Base-by-base conservation (phyloP, 2,329 filamentous ascomycete genomes). In the Sclerotinia glacialis region DNA sequence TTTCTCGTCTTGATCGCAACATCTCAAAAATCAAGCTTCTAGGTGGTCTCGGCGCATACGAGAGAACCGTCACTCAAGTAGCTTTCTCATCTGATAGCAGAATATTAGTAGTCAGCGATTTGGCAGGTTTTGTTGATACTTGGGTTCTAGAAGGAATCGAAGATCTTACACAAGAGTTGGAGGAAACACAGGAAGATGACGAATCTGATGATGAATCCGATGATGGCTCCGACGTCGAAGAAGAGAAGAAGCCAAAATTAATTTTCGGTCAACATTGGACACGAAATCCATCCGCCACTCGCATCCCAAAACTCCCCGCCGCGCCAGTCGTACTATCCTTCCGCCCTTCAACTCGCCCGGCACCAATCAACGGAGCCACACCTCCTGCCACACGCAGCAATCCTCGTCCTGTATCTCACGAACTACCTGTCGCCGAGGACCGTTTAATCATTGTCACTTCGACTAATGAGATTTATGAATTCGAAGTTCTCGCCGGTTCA, bases 71-170 rank as follows among this genome's bases (percentile, higher is more conserved):
- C 71, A 88, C 85, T 46, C 89, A 91, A 64, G 77, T 89, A 34
- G 83, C 88, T 2, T 97, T 98, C 77, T 93, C 93, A 12, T 82
- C 88, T 6, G 90, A 97, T 76, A 92, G 91, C 75, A 87, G 85
- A 71, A 85, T 96, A 69, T 80, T 98, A 56, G 93, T 90, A 11
- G 86, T 88, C 40, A 88, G 89, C 58, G 94, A 97, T 76, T 79
- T 97, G 63, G 88, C 90, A 53, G 95, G 95, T 53, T 92, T 89
- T 77, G 82, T 98, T 42, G 93, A 98, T 75, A 92, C 89, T 23
- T 99, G 93, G 91, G 80, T 92, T 1, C 78, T 96, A 65, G 83
- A 86, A 74, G 84, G 84, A 47, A 77, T 84, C 68, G 81, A 84
- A 72, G 83, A 86, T 70, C 70, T 75, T 2, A 79, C 78, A 18